phyloP scores from a whole-genome alignment of 768 basidiomycete genomes.

The Rhodotorula toruloides region DNA sequence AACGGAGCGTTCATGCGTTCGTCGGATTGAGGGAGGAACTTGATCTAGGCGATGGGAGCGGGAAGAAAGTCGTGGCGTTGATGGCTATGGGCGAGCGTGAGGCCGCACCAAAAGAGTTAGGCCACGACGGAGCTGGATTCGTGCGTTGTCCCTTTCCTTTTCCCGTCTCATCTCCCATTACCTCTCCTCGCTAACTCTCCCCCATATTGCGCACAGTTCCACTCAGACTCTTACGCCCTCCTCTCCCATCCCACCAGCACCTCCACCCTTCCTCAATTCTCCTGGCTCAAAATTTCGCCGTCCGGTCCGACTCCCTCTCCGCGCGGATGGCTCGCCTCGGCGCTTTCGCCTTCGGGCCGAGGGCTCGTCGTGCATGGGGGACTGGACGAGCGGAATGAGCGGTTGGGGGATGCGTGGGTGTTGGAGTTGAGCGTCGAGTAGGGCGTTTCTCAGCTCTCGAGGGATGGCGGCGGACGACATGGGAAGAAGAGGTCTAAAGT shows the following conservation, averaged over 20 bases:
- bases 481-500: too few species aligned
- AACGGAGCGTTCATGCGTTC: conserved; percentile 49
- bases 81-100: conserved; percentile 47
- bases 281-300: conserved; percentile 9
- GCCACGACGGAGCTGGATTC: conserved; percentile 50
- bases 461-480: too few species aligned
- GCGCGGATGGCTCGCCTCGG: conserved; percentile 52
- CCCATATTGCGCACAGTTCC: conserved; percentile 42
- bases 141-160: background rate
- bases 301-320: conserved; percentile 42
- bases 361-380: conserved; percentile 50
- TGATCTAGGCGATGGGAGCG: conserved; percentile 19
- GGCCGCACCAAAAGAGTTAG: conserved; percentile 45
- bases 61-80: conserved; percentile 21
- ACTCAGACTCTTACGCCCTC: conserved; percentile 48
- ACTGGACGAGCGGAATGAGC: conserved; percentile 50
- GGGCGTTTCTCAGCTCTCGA: too few species aligned
- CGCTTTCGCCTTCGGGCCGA: conserved; percentile 41
- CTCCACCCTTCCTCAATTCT: conserved; percentile 3
- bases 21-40: conserved; percentile 42
- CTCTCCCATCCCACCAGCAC: background rate
- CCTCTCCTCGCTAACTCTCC: background rate
- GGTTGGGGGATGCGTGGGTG: conserved; percentile 51
- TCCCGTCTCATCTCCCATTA: too few species aligned
- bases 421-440: conserved; percentile 44